Evolutionary conservation across 352 stramenopile species (phyloP).

Genomic region (Phytophthora agathidicida): DNA sequence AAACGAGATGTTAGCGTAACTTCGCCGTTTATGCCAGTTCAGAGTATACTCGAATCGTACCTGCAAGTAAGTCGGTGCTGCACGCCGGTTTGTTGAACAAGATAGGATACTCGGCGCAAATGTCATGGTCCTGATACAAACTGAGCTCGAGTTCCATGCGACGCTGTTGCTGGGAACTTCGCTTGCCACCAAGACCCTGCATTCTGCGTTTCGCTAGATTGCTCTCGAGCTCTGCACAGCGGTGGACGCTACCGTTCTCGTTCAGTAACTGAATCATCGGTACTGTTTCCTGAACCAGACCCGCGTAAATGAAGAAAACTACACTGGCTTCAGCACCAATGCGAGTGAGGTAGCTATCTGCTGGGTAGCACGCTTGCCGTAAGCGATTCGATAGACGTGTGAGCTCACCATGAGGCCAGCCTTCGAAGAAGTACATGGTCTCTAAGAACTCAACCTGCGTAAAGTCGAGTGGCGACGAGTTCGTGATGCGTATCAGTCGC

Average conservation of each 20-base stretch:
- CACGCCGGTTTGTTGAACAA: constrained; percentile 65
- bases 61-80: constrained; percentile 70
- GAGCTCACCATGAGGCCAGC: constrained; percentile 77
- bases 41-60: constrained; percentile 11
- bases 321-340: constrained; percentile 72
- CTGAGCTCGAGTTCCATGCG: constrained; percentile 74
- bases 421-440: constrained; percentile 82
- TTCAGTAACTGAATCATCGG: constrained; percentile 74
- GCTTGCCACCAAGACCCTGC: constrained; percentile 33
- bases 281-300: constrained; percentile 76
- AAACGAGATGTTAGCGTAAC: neutral
- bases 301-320: constrained; percentile 84
- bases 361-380: constrained; percentile 61
- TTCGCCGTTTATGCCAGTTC: neutral
- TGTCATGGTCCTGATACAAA: constrained; percentile 82
- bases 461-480: constrained; percentile 82
- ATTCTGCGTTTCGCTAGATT: constrained; percentile 34
- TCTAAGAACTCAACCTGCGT: constrained; percentile 85
- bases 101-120: constrained; percentile 74
- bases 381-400: constrained; percentile 74
- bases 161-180: constrained; percentile 44
- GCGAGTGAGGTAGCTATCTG: constrained; percentile 72
- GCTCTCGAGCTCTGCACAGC: constrained; percentile 36
- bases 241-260: constrained; percentile 61
- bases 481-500: constrained; percentile 79